A percentile compares a stretch with the other conserved stretches of the same genome.
Conservation (phyloP, 768 basidiomycete genomes). For the Tulasnella calospora region DNA sequence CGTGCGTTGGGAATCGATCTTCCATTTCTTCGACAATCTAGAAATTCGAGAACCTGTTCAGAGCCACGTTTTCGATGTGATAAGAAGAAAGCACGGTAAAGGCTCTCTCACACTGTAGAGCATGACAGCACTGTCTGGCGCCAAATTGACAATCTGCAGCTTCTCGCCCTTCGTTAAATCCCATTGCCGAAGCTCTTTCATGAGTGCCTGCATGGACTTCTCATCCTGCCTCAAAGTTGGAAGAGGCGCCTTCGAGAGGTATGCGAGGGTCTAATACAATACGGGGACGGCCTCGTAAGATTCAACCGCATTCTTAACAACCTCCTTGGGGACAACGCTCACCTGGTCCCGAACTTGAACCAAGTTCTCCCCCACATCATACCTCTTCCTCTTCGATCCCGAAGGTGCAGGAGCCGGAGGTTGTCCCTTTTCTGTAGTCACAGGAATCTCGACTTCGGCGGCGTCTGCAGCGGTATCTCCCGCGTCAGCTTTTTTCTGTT, state of each 20-base stretch:
- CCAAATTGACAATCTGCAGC: conserved; percentile 85
- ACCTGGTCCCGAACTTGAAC: background rate
- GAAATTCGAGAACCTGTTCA: background rate
- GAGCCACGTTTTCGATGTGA: background rate
- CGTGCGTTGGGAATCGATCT: conserved; percentile 65
- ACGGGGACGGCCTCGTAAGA: background rate
- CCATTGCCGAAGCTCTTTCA: conserved; percentile 60
- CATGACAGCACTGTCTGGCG: conserved; percentile 74
- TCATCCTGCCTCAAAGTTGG: conserved; percentile 62
- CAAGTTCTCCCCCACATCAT: background rate
- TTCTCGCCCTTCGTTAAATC: conserved; percentile 87
- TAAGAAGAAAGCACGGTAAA: too few relatives aligned
- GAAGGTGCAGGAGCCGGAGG: background rate
- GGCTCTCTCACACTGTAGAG: conserved; percentile 74
- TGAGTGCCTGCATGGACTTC: conserved; percentile 59
- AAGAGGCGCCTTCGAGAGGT: conserved; percentile 71
- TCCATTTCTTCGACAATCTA: conserved; percentile 92
- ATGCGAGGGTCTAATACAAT: conserved; percentile 65
- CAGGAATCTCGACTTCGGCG: background rate
- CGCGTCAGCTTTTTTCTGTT: conserved; percentile 49
- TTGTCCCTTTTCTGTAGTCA: background rate
- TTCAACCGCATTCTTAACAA: background rate
- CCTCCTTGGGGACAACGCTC: background rate
- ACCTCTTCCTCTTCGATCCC: background rate
- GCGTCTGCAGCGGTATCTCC: background rate